Percentiles rank a stretch among this genome's conserved stretches.
These are phyloP conservation scores for Panellus pusillus DNA, from an alignment of 768 basidiomycete species.

Conservation along the genomic window DNA sequence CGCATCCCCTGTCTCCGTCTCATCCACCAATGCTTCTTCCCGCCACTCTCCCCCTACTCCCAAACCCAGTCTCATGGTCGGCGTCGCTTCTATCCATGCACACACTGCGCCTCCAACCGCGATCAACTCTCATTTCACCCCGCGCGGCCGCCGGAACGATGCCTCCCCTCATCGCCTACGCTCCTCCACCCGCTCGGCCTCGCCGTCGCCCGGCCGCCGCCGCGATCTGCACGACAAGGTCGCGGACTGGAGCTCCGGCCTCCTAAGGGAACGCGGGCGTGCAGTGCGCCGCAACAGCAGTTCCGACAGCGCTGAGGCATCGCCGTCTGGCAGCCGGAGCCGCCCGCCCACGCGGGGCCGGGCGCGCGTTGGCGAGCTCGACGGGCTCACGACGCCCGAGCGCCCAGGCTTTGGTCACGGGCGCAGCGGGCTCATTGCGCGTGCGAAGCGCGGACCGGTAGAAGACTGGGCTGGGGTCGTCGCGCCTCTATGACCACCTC, in stretches of 20 bases:
- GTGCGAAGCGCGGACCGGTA: conserved; percentile 31
- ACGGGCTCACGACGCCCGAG: conserved; percentile 40
- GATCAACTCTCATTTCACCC: conserved; percentile 31
- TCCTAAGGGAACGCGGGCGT: conserved; percentile 46
- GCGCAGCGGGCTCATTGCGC: conserved; percentile 59
- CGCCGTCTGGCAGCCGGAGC: conserved; percentile 28
- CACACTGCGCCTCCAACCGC: conserved; percentile 31
- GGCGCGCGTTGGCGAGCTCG: conserved; percentile 53
- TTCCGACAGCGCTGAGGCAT: conserved; percentile 49
- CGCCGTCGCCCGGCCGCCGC: conserved; percentile 42
- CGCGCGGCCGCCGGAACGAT: conserved; percentile 53
- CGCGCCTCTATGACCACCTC: no score
- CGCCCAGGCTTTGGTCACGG: conserved; percentile 67
- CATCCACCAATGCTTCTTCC: conserved; percentile 46
- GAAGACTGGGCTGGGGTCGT: no score
- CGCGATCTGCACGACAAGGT: conserved; percentile 37
- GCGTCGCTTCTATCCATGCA: conserved; percentile 25
- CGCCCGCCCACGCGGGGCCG: conserved; percentile 51
- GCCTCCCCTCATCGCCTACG: conserved; percentile 32
- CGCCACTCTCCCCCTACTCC: conserved; percentile 64
- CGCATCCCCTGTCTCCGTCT: conserved; percentile 45
- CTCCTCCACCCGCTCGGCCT: conserved; percentile 36
- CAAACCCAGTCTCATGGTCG: conserved; percentile 41
- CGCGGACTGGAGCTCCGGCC: conserved; percentile 47
- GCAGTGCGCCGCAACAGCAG: conserved; percentile 39